A percentile compares a stretch with the other conserved stretches of the same genome.
phyloP scores from a whole-genome alignment of 257 asterid species.

The Buddleja alternifolia region DNA sequence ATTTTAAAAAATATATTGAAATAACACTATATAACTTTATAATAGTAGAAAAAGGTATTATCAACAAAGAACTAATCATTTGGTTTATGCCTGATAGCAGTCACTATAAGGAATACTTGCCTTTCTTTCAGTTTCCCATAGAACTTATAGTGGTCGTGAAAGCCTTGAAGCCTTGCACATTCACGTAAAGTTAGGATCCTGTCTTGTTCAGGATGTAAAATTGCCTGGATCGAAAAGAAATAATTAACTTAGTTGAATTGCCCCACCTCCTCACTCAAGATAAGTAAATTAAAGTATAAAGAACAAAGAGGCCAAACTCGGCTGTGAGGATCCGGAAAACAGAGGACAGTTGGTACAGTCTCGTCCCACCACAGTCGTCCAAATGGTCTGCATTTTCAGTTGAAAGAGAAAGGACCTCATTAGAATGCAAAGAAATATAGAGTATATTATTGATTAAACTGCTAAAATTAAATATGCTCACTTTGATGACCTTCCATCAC shows the following conservation, averaged over 20 bases:
- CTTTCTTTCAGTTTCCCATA: constrained; percentile 52
- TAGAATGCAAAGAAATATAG: neutral
- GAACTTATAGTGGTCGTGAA: constrained; percentile 54
- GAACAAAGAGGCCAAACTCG: constrained; percentile 38
- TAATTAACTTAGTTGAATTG: constrained; percentile 9
- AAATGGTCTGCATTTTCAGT: constrained; percentile 46
- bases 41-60: too few relatives aligned
- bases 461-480: constrained; percentile 30
- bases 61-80: neutral
- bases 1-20: too few relatives aligned
- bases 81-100: neutral
- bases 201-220: constrained; percentile 61
- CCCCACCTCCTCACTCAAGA: neutral
- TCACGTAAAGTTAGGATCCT: constrained; percentile 53
- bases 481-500: constrained; percentile 44
- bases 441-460: neutral
- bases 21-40: too few relatives aligned
- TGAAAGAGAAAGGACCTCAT: constrained; percentile 11
- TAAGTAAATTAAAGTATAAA: neutral
- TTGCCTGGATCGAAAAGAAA: constrained; percentile 32
- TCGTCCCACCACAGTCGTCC: constrained; percentile 62
- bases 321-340: constrained; percentile 43
- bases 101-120: constrained; percentile 28
- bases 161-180: constrained; percentile 60
- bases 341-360: constrained; percentile 53